Conservation (phyloP, 1,284 basidiomycete species). For the Boletus holoroseus region DNA sequence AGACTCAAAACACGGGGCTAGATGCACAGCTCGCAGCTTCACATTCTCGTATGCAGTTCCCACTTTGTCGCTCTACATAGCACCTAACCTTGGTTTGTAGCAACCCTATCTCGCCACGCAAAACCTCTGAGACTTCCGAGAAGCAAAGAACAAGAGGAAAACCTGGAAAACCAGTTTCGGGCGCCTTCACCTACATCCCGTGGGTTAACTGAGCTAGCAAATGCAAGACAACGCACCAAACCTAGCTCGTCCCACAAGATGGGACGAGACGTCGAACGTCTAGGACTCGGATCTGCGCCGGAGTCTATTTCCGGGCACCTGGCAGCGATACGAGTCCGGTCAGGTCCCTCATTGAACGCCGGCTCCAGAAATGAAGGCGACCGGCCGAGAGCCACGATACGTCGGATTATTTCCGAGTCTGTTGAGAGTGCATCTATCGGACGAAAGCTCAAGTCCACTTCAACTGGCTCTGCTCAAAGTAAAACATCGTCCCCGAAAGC, state of each 20-base stretch:
- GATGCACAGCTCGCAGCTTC: constrained; percentile 20
- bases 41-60: constrained; percentile 20
- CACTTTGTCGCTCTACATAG: background rate
- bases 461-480: constrained; percentile 1
- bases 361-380: background rate
- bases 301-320: constrained; percentile 32
- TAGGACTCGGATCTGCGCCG: constrained; percentile 22
- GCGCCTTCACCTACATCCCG: constrained; percentile 3
- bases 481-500: constrained; percentile 10
- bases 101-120: constrained; percentile 10
- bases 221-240: constrained; percentile 12
- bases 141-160: constrained; percentile 12
- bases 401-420: constrained; percentile 25
- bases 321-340: constrained; percentile 21
- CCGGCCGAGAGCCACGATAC: constrained; percentile 4
- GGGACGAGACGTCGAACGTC: constrained; percentile 2
- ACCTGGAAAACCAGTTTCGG: background rate
- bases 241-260: constrained; percentile 4
- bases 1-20: constrained; percentile 33
- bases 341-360: constrained; percentile 11
- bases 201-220: constrained; percentile 1
- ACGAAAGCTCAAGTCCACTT: constrained; percentile 6
- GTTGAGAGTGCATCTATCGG: background rate
- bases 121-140: constrained; percentile 18
- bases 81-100: constrained; percentile 13